These are phyloP conservation scores for Acidomyces sp. DNA, from an alignment of 495 filamentous ascomycete genomes.

Conservation along the genomic window DNA sequence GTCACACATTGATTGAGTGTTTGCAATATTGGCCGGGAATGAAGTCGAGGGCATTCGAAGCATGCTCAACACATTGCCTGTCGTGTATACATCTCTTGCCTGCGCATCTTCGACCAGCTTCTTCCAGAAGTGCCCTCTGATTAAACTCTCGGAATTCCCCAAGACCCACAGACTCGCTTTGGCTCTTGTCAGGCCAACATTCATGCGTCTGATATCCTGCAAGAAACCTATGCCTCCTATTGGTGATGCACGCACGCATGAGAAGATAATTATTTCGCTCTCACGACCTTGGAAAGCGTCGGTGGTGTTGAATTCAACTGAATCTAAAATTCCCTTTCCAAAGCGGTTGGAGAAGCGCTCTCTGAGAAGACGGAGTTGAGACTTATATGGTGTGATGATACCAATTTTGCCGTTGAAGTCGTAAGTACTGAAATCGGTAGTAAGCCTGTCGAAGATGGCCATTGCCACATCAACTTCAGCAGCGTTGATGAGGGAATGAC, in stretches of 20 bases:
- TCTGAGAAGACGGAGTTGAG: slow-evolving; percentile 71
- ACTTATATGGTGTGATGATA: slow-evolving; percentile 95
- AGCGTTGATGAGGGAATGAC: slow-evolving; percentile 80
- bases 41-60: slow-evolving; percentile 35
- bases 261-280: slow-evolving; percentile 97
- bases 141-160: slow-evolving; percentile 72
- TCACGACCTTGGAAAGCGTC: slow-evolving; percentile 96
- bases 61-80: slow-evolving; percentile 46
- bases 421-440: slow-evolving; percentile 50
- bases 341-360: slow-evolving; percentile 54
- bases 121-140: slow-evolving; percentile 81
- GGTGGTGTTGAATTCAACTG: slow-evolving; percentile 93
- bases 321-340: slow-evolving; percentile 59
- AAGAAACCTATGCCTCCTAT: slow-evolving; percentile 94
- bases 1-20: not conserved
- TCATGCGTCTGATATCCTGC: slow-evolving; percentile 97
- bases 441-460: slow-evolving; percentile 65
- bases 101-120: slow-evolving; percentile 71
- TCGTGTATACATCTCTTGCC: slow-evolving; percentile 58
- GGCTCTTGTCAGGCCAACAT: slow-evolving; percentile 91
- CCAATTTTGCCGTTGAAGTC: slow-evolving; percentile 77
- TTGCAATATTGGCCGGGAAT: slow-evolving; percentile 4
- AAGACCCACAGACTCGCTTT: slow-evolving; percentile 93
- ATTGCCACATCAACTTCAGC: slow-evolving; percentile 77
- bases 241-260: slow-evolving; percentile 80